Conservation (phyloP, 805 yeast species). For the Candida piceae region DNA sequence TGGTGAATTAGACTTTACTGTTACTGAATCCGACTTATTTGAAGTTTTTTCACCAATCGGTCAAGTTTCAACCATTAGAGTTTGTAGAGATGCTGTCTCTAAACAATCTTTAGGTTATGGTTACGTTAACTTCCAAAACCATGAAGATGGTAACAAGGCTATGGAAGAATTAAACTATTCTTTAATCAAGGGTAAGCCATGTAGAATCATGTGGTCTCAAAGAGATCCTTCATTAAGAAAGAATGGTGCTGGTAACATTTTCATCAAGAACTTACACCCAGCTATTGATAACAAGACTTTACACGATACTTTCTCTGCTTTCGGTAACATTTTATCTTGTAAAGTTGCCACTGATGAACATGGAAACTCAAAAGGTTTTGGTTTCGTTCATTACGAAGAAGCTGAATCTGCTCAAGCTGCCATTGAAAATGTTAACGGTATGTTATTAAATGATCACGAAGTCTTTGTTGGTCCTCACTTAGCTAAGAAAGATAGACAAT, state of each 20-base stretch:
- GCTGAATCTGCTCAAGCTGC: conserved; percentile 92
- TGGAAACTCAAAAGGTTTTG: conserved; percentile 93
- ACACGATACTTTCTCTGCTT: conserved; percentile 95
- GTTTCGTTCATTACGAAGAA: conserved; percentile 94
- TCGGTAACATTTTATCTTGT: conserved; percentile 93
- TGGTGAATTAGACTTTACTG: conserved; percentile 91
- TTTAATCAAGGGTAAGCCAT: conserved; percentile 89
- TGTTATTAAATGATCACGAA: conserved; percentile 93
- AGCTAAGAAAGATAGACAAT: conserved; percentile 88
- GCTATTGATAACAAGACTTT: conserved; percentile 98
- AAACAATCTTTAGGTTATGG: conserved; percentile 97
- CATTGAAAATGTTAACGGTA: conserved; percentile 95
- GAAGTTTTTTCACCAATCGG: conserved; percentile 95
- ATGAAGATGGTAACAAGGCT: conserved; percentile 89
- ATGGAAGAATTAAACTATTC: conserved; percentile 93
- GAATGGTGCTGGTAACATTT: conserved; percentile 93
- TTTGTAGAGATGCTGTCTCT: conserved; percentile 97
- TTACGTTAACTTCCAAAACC: conserved; percentile 90
- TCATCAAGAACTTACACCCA: conserved; percentile 97
- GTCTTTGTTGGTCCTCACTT: conserved; percentile 94
- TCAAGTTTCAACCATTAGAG: conserved; percentile 94
- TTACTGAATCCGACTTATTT: conserved; percentile 89
- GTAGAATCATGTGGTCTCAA: conserved; percentile 99
- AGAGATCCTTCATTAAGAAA: conserved; percentile 95
- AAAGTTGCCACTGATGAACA: conserved; percentile 93